Percentiles rank a stretch among this genome's conserved stretches.
Evolutionary conservation across 139 green algal genomes (phyloP).

Genomic region (Chlorella sorokiniana): DNA sequence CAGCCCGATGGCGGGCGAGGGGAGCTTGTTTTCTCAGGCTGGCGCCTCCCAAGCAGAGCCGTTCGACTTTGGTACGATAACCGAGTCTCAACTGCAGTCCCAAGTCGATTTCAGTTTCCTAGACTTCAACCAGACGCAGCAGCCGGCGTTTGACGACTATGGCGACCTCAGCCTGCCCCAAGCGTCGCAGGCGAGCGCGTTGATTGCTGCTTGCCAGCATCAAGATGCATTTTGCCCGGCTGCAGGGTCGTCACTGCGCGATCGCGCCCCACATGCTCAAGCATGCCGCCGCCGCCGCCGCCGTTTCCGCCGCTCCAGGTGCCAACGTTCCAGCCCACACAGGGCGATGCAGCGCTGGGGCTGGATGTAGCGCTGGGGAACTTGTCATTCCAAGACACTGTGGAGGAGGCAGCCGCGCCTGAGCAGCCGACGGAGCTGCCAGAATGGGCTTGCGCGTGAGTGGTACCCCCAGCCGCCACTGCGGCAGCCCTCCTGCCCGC

Average conservation of each 20-base stretch:
- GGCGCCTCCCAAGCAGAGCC: not conserved
- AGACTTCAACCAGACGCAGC: conserved; percentile 16
- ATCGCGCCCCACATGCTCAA: not conserved
- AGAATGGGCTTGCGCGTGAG: conserved; percentile 74
- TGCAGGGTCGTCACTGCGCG: not conserved
- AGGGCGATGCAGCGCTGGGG: conserved; percentile 23
- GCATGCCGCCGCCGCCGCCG: not conserved
- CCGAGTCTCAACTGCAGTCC: conserved; percentile 13
- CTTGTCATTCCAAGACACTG: conserved; percentile 37
- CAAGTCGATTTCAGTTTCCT: conserved; percentile 39
- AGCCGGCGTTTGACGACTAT: conserved; percentile 6
- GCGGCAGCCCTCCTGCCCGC: too few relatives aligned
- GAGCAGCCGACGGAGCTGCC: conserved; percentile 48
- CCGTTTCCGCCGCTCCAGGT: not conserved
- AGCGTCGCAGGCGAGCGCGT: not conserved
- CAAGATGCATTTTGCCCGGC: too few relatives aligned
- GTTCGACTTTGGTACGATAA: conserved; percentile 14
- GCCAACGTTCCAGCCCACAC: conserved; percentile 23
- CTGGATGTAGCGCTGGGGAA: conserved; percentile 20
- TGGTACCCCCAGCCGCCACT: not conserved
- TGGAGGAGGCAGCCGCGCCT: conserved; percentile 52
- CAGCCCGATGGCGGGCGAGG: not conserved
- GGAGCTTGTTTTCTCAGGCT: not conserved
- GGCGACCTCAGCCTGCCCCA: not conserved
- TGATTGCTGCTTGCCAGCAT: not conserved